Evolutionary conservation across 1,284 basidiomycete species (phyloP), one percentile per base, ranked within the genome.

Genomic region (Ustilago xerochloae): DNA sequence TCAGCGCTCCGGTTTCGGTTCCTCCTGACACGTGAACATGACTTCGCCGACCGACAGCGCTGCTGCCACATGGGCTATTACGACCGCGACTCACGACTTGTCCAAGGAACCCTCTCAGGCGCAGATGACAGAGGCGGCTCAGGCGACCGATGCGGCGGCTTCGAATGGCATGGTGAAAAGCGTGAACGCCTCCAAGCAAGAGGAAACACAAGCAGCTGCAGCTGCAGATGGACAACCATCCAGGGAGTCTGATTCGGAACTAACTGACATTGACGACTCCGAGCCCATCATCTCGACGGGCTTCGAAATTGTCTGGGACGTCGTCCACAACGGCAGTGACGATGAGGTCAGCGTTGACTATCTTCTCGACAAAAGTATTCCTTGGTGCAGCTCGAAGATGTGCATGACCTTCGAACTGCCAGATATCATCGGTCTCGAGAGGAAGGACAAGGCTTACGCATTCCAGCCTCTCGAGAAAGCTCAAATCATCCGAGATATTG

Each of bases 391-490:
- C 29, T 6, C 8, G 28, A 6, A 48, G 20, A 32, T 4, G n/a
- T n/a, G 16, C 8, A 39, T 39, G 38, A 18, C 20, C 38, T 39
- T 39, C 16, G 8, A 39, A 18, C 38, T 39, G 6, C 38, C 26
- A 16, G 28, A 48, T 18, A 6, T 32, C 29, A 29, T 48, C 29
- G 46, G 46, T 2, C 28, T 48, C 46, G 28, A 48, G 20, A 26
- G 46, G 20, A 48, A 18, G 3, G 46, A 48, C 7, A 12, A 18
- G n/a, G 8, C 4, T 3, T 4, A 32, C 28, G 29, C 2, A 8
- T 18, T 48, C 20, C 46, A 48, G 28, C 46, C 46, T 18, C 46
- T 48, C n/a, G 46, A 48, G n/a, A 48, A 32, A 48, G 46, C 46
- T 4, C 46, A 48, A 18, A 32, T 48, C 28, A 29, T 48, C 12